A percentile compares a stretch with the other conserved stretches of the same genome.
Evolutionary conservation across 805 yeast species (phyloP).

Genomic region (Candida ipomoeae): DNA sequence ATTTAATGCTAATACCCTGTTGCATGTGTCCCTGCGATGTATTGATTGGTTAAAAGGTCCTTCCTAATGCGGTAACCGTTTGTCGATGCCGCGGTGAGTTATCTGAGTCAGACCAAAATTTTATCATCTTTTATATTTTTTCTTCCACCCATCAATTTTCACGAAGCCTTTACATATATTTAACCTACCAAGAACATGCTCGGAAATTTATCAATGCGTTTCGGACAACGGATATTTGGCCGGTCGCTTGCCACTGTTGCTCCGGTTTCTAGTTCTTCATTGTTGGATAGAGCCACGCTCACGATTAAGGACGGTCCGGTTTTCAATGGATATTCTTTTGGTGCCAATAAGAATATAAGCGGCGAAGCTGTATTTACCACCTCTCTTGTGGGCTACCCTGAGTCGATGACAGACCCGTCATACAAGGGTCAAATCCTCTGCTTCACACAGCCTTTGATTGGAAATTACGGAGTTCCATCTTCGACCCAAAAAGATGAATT

Average conservation of each 20-base stretch:
- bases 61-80: slow-evolving; percentile 18
- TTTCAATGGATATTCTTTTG: slow-evolving; percentile 90
- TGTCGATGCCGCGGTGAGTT: slow-evolving; percentile 24
- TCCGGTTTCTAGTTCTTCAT: slow-evolving; percentile 32
- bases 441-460: slow-evolving; percentile 95
- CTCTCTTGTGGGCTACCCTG: slow-evolving; percentile 97
- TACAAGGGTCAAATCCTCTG: slow-evolving; percentile 95
- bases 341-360: slow-evolving; percentile 85
- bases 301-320: slow-evolving; percentile 91
- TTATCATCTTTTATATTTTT: not conserved
- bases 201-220: not conserved
- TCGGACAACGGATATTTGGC: slow-evolving; percentile 10
- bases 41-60: slow-evolving; percentile 10
- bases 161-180: not conserved
- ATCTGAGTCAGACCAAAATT: slow-evolving; percentile 17
- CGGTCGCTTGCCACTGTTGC: slow-evolving; percentile 33
- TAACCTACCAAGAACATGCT: not conserved
- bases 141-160: slow-evolving; percentile 1
- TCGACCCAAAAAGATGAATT: slow-evolving; percentile 74
- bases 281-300: slow-evolving; percentile 77
- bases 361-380: slow-evolving; percentile 99
- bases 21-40: not conserved
- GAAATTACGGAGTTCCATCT: slow-evolving; percentile 97
- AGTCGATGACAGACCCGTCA: slow-evolving; percentile 98
- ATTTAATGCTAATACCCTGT: not conserved